phyloP scores from a whole-genome alignment of 2,329 filamentous ascomycete genomes.

The Colletotrichum horii region DNA sequence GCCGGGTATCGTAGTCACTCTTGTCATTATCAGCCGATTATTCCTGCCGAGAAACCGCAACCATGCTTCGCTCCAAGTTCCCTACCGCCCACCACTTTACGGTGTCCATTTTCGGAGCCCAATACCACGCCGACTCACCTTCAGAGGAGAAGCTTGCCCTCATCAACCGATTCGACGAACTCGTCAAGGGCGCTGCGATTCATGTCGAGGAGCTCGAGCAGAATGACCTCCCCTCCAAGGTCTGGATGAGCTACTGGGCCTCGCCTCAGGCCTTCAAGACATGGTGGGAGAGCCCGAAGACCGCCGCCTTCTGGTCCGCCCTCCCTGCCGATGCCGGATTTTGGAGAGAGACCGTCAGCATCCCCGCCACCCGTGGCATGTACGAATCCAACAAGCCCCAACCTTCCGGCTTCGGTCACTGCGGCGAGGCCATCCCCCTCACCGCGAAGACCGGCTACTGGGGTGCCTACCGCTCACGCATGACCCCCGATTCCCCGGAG shows the following conservation, averaged over 20 bases:
- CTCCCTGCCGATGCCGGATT: slow-evolving; percentile 7
- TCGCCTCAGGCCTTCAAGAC: slow-evolving; percentile 11
- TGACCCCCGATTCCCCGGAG: slow-evolving; percentile 3
- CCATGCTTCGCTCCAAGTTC: slow-evolving; percentile 17
- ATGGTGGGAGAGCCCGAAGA: slow-evolving; percentile 14
- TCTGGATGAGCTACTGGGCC: slow-evolving; percentile 20
- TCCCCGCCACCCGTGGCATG: slow-evolving; percentile 7
- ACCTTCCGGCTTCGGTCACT: slow-evolving; percentile 13
- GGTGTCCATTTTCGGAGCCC: slow-evolving; percentile 14
- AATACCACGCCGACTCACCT: slow-evolving; percentile 14
- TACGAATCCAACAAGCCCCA: slow-evolving; percentile 14
- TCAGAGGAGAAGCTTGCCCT: slow-evolving; percentile 8
- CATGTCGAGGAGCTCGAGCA: slow-evolving; percentile 19
- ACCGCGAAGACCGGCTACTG: slow-evolving; percentile 17
- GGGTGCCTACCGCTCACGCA: slow-evolving; percentile 17
- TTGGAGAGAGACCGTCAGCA: slow-evolving; percentile 16
- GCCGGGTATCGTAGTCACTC: not conserved
- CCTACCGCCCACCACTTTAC: slow-evolving; percentile 18
- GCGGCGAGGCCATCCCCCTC: slow-evolving; percentile 11
- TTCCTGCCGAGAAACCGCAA: not conserved
- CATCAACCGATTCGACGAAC: slow-evolving; percentile 3
- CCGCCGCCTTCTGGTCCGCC: not conserved
- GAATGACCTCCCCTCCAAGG: slow-evolving; percentile 15
- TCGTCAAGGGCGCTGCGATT: slow-evolving; percentile 11
- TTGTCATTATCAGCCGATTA: not conserved